Evolutionary conservation across 169 alveolate species (phyloP), one percentile per base, ranked within the genome.

Genomic region (Condylostoma magnum): DNA sequence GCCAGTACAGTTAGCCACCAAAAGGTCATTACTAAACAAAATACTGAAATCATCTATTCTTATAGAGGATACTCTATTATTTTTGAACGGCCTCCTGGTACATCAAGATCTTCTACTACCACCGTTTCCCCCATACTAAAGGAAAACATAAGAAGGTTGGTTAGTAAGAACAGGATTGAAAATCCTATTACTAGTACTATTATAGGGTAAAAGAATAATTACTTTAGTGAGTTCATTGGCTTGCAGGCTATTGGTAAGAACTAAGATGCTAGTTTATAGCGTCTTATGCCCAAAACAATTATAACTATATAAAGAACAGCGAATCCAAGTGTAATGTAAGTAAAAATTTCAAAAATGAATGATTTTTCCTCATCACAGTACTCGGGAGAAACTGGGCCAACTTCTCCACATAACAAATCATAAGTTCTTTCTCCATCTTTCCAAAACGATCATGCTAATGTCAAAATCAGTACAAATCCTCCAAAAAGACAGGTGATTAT

Each of bases 21-120:
- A n/a, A 66, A 25, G 20, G 33, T 25, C 41, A 66, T 31, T 28
- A 66, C 6, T 10, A 66, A 43, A 46, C 30, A 20, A 47, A 27
- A 66, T 22, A 47, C 33, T 15, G 47, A 10, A 20, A 28, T 6
- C 15, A 15, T 15, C 48, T 47, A 46, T 6, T 46, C 75, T 15
- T 25, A 15, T 28, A 15, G 28, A n/a, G n/a, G 12, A 46, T 66
- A 43, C 4, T 66, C 75, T 22, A 66, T 46, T 6, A 10, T 43
- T 30, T 66, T 66, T 0, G 46, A 31, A 8, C 28, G 8, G 1
- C 65, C 75, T n/a, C 71, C 71, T 37, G 71, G 71, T 15, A 66
- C 10, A 5, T 27, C 50, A n/a, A 18, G 6, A 1, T 20, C 25
- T 8, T 12, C 0, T 6, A 66, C 50, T 15, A 18, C n/a, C 25